Base-by-base conservation (phyloP, 176 grass and related monocot genomes). In the Hordeum vulgare region DNA sequence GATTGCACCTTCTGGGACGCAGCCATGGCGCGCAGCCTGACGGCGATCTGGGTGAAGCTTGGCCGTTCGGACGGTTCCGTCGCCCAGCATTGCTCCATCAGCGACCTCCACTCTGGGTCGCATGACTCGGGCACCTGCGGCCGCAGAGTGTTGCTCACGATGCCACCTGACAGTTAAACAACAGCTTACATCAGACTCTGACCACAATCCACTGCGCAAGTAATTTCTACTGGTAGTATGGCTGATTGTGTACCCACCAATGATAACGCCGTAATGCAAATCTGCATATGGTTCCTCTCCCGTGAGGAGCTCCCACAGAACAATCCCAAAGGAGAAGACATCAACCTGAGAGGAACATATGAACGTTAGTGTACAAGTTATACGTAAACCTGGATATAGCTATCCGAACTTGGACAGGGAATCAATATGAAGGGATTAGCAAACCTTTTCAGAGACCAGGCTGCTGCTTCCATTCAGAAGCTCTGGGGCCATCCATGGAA, bases 1-100 rank as follows among this genome's bases (percentile, higher is more conserved):
- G 89, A 75, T 72, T 90, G 86, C 71, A 89, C 85, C 61, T 95
- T 90, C 64, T 93, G 89, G 53, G 85, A 94, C 35, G 84, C 28
- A 17, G 87, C 89, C 97, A 99, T 99, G 49, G 89, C 89, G 18
- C 97, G 85, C 75, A 99, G 78, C 53, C 89, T 88, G 37, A 74
- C 86, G 4, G 88, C 97, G 4, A 96, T 85, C 80, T 96, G 93
- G 33, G 89, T 90, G 18, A 99, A 99, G 66, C 51, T 92, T 65
- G 97, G 97, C 47, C 97, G 80, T 25, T 89, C 91, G 0, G 89
- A 94, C 77, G 93, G 93, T 56, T 96, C 97, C 27, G 89, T 90
- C 9, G 97, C 86, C 97, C 97, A 99, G 81, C 97, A 99, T 62
- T 96, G 89, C 91, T 99, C 93, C 97, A 99, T 99, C 17, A 99